Base-by-base conservation (phyloP, 441 rosid genomes). In the Erysimum cheiri region DNA sequence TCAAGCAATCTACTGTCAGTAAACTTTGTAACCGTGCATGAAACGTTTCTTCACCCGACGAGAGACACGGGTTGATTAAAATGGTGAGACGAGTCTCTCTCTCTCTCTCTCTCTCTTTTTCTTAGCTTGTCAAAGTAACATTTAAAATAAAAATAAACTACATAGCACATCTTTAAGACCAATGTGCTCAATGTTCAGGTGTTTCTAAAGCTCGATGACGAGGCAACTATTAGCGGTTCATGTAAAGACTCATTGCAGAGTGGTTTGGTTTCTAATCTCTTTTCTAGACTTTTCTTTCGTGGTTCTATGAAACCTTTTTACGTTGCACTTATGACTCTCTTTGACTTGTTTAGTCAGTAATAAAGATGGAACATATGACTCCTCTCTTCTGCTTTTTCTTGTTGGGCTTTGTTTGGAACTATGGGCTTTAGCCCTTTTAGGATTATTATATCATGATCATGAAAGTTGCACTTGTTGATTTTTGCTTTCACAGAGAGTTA, bases 1-100 rank as follows among this genome's bases (percentile, higher is more conserved):
- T 84, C 88, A 76, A 83, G 92, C 90, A 69, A 90, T 92, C 61
- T 92, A 92, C 82, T 92, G 96, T 82, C 88, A 74, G 81, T 89
- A 81, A 82, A 37, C 78, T 55, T 55, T 74, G 59, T 62, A 29
- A 37, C 70, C 7, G 60, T 14, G 6, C 39, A n/a, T 31, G 74
- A 54, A 55, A 74, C 3, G 26, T 68, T 61, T 46, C 66, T 67
- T 40, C 35, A 14, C 58, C 49, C 10, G 19, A 52, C 12, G 49
- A 73, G 52, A 53, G 68, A 52, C 9, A 12, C 57, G 8, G 28
- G 64, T 54, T 44, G 69, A 43, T 67, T 26, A 35, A 60, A 74
- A 54, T 54, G 73, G 73, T 74, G 40, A 60, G 73, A 41, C 36
- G 3, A 67, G 33, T 29, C 43, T 44, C 28, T 40, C 39, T 60